Evolutionary conservation across 805 yeast genomes (phyloP), one percentile per base, ranked within the genome.

Genomic region (Tetrapisispora taiwanensis): DNA sequence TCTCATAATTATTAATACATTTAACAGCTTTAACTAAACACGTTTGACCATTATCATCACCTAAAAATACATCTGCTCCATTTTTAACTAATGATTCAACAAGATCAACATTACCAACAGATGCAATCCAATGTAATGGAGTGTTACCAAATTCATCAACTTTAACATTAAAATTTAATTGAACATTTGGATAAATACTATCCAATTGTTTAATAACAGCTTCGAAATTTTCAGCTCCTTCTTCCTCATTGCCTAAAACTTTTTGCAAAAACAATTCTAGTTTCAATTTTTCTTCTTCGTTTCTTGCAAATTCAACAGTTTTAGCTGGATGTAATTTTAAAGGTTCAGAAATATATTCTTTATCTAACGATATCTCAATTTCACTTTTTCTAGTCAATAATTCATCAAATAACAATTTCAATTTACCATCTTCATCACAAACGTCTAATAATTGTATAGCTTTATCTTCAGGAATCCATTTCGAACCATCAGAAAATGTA

Each of bases 71-170:
- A 48, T 76, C 74, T 1, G 94, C 80, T 13, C 86, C 84, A 36
- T 73, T 70, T 33, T 74, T 67, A 27, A 92, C 81, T 14, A 86
- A 70, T 33, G 79, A 79, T 36, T 69, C 76, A 3, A 87, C 90
- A 42, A 89, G 70, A 3, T 78, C 68, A 1, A 81, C 65, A 46
- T 86, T 78, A 0, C 95, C 97, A 60, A 92, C 72, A 0, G 97
- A 85, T 14, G 97, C 80, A 3, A 97, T 94, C 94, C 97, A 85
- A 63, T 92, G 99, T 46, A 92, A 71, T 0, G 95, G 87, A 0
- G 95, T 83, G 58, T 92, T 92, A 0, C 97, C 97, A 46, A 82
- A 78, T 53, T 85, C 94, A 63, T 94, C 99, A 37, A 94, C 84
- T 1, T 96, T 81, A 30, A 87, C 85, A 56, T 87, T 92, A 41